Conservation (phyloP, 495 filamentous ascomycete species). For the Hypoxylon lienhwacheense region DNA sequence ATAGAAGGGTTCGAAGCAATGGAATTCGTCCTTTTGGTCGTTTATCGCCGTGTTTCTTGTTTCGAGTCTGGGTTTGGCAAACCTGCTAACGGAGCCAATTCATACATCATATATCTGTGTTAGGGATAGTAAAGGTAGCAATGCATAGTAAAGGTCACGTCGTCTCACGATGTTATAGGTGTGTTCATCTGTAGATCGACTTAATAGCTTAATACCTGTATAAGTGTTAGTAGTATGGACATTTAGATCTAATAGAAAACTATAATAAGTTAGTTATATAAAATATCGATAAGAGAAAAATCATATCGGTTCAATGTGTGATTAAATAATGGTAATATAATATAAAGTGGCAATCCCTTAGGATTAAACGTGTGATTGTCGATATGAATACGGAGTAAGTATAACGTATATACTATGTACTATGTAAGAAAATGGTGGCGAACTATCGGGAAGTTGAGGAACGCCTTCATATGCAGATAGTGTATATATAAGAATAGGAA, state of each 20-base stretch:
- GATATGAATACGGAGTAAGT: background rate
- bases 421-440: slow-evolving; percentile 6
- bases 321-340: too few species aligned
- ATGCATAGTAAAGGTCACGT: slow-evolving; percentile 11
- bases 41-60: slow-evolving; percentile 28
- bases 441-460: background rate
- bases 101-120: background rate
- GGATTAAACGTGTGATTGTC: too few species aligned
- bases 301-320: too few species aligned
- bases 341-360: too few species aligned
- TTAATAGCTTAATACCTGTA: background rate
- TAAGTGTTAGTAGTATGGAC: too few species aligned
- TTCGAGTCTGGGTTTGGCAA: slow-evolving; percentile 30
- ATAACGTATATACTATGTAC: too few species aligned
- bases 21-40: slow-evolving; percentile 6
- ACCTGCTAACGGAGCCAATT: too few species aligned
- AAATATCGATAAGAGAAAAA: too few species aligned
- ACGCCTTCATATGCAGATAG: slow-evolving; percentile 18
- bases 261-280: too few species aligned
- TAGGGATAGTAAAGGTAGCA: background rate
- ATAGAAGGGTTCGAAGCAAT: background rate
- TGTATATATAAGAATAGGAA: too few species aligned
- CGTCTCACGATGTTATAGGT: too few species aligned
- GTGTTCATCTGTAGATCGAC: slow-evolving; percentile 25
- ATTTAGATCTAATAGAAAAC: background rate